These are phyloP conservation scores for Trichoderma sp. DNA, from an alignment of 2,329 filamentous ascomycete species.

Conservation along the genomic window DNA sequence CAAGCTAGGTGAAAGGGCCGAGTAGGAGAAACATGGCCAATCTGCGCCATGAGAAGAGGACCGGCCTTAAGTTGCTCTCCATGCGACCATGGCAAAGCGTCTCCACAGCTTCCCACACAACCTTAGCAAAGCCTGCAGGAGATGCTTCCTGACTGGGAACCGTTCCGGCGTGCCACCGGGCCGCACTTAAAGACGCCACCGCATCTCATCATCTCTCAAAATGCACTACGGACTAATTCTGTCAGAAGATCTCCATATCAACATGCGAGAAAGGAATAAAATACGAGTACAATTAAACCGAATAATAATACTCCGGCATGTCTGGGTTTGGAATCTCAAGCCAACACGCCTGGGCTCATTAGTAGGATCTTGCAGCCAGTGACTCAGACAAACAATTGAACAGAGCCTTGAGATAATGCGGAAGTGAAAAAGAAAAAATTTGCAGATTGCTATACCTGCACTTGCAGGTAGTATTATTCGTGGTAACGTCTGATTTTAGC, in stretches of 20 bases:
- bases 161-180: slow-evolving; percentile 20
- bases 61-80: slow-evolving; percentile 4
- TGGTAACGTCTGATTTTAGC: slow-evolving; percentile 1
- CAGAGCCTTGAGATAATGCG: not conserved
- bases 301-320: not conserved
- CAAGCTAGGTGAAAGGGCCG: slow-evolving; percentile 21
- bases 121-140: slow-evolving; percentile 11
- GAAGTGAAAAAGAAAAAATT: not conserved
- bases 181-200: slow-evolving; percentile 14
- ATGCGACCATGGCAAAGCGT: not conserved
- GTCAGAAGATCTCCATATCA: slow-evolving; percentile 10
- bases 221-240: slow-evolving; percentile 13
- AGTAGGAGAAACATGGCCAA: slow-evolving; percentile 20
- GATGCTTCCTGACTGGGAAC: slow-evolving; percentile 23
- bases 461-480: not conserved
- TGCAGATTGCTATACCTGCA: not conserved
- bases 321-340: not conserved
- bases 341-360: not conserved
- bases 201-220: slow-evolving; percentile 20
- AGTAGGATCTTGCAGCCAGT: not conserved
- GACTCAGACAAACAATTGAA: not conserved
- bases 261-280: not conserved
- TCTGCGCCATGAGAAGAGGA: slow-evolving; percentile 8
- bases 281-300: not conserved
- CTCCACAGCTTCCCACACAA: slow-evolving; percentile 14